phyloP scores from a whole-genome alignment of 768 basidiomycete genomes.

The Amanita polypyramis region DNA sequence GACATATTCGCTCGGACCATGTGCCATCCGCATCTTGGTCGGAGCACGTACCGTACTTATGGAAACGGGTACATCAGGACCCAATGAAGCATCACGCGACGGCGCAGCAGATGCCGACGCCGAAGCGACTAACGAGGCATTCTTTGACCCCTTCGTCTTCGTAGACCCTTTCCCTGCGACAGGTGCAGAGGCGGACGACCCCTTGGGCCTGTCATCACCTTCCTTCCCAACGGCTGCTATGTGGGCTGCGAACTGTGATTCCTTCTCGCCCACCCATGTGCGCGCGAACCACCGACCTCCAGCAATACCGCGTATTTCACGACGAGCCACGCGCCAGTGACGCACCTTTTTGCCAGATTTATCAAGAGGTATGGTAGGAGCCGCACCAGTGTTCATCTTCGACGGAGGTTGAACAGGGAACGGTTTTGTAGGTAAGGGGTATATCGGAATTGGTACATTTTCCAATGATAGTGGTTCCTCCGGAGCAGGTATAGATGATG shows the following conservation, averaged over 20 bases:
- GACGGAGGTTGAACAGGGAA: slow-evolving; percentile 73
- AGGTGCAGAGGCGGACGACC: slow-evolving; percentile 36
- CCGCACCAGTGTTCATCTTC: slow-evolving; percentile 68
- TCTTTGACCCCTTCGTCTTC: slow-evolving; percentile 32
- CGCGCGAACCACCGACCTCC: slow-evolving; percentile 75
- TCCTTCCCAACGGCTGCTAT: slow-evolving; percentile 22
- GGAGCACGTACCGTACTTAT: slow-evolving; percentile 33
- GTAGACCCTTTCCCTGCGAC: slow-evolving; percentile 26
- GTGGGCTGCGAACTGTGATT: slow-evolving; percentile 48
- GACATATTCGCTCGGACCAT: slow-evolving; percentile 6
- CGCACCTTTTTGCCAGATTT: slow-evolving; percentile 50
- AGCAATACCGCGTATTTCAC: slow-evolving; percentile 74
- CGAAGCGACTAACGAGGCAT: slow-evolving; percentile 22
- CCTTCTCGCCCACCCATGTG: slow-evolving; percentile 80
- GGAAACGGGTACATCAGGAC: slow-evolving; percentile 30
- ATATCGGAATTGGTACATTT: slow-evolving; percentile 54
- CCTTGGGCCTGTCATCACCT: slow-evolving; percentile 26
- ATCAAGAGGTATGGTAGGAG: slow-evolving; percentile 57
- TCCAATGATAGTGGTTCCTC: slow-evolving; percentile 44
- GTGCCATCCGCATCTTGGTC: slow-evolving; percentile 51
- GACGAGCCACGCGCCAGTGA: slow-evolving; percentile 63
- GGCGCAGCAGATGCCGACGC: slow-evolving; percentile 35
- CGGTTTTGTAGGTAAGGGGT: slow-evolving; percentile 74
- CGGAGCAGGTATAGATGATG: slow-evolving; percentile 18
- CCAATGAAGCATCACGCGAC: slow-evolving; percentile 47